A percentile compares a stretch with the other conserved stretches of the same genome.
These are phyloP conservation scores for Anisogramma anomala DNA, from an alignment of 2,329 filamentous ascomycete species.

Conservation along the genomic window DNA sequence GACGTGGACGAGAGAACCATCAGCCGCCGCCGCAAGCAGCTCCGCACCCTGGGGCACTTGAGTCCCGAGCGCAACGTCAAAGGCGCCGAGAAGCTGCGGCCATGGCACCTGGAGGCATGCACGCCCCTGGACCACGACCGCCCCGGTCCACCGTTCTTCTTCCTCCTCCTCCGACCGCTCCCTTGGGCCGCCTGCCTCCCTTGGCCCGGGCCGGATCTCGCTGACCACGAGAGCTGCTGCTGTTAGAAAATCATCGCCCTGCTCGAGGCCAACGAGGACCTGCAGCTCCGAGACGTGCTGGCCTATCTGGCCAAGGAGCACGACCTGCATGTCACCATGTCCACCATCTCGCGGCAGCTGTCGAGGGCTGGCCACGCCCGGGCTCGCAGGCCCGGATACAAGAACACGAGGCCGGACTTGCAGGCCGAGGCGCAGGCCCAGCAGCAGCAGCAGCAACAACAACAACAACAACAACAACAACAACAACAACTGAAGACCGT, in stretches of 20 bases:
- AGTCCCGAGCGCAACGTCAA: slow-evolving; percentile 12
- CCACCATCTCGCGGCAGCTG: slow-evolving; percentile 13
- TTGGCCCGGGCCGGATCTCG: neutral
- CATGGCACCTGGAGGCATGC: slow-evolving; percentile 14
- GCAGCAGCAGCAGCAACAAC: neutral
- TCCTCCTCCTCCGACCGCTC: too few relatives aligned
- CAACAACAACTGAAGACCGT: neutral
- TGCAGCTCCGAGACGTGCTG: slow-evolving; percentile 10
- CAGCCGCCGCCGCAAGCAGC: slow-evolving; percentile 10
- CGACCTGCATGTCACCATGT: slow-evolving; percentile 11
- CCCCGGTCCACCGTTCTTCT: too few relatives aligned
- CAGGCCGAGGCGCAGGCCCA: neutral
- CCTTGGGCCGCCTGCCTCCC: too few relatives aligned
- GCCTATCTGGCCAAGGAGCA: slow-evolving; percentile 11
- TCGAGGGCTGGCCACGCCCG: slow-evolving; percentile 8
- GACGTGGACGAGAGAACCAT: slow-evolving; percentile 13
- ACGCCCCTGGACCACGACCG: too few relatives aligned
- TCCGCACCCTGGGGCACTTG: slow-evolving; percentile 11
- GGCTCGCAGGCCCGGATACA: slow-evolving; percentile 12
- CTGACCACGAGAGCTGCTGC: neutral
- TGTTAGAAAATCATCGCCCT: slow-evolving; percentile 10
- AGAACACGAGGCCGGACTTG: slow-evolving; percentile 11
- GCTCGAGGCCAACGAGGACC: slow-evolving; percentile 11
- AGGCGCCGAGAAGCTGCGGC: slow-evolving; percentile 12
- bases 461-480: neutral